These are phyloP conservation scores for Colletotrichum tropicale DNA, from an alignment of 2,329 filamentous ascomycete species.

Conservation along the genomic window DNA sequence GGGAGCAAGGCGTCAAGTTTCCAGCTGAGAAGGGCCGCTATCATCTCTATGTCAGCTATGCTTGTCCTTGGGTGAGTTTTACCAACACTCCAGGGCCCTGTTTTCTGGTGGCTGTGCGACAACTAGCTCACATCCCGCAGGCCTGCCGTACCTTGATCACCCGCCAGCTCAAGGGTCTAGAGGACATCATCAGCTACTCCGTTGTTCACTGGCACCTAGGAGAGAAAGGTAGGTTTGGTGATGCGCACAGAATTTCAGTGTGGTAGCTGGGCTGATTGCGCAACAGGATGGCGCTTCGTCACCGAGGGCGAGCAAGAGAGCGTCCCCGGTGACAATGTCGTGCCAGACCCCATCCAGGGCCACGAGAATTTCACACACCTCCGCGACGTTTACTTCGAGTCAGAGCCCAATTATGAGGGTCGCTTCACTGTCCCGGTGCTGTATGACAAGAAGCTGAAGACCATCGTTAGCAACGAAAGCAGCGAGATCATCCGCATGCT, in stretches of 20 bases:
- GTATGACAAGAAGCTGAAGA: constrained; percentile 76
- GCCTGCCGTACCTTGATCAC: constrained; percentile 88
- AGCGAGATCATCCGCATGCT: constrained; percentile 94
- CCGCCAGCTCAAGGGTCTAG: constrained; percentile 87
- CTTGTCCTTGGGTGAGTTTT: constrained; percentile 78
- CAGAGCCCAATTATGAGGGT: constrained; percentile 73
- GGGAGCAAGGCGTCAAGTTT: constrained; percentile 73
- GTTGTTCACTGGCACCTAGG: constrained; percentile 93
- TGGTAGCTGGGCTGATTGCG: background rate
- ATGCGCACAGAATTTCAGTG: background rate
- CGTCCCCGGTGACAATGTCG: constrained; percentile 63
- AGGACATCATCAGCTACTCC: constrained; percentile 79
- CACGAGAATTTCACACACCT: constrained; percentile 74
- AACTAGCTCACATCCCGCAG: constrained; percentile 25
- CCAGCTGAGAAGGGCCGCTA: constrained; percentile 89
- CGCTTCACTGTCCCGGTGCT: constrained; percentile 89
- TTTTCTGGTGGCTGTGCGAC: background rate
- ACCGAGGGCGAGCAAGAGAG: constrained; percentile 60
- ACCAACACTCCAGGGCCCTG: background rate
- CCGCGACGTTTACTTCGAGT: constrained; percentile 79
- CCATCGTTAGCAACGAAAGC: constrained; percentile 91
- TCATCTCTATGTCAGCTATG: constrained; percentile 93
- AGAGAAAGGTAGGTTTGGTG: constrained; percentile 47
- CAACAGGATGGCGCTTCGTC: constrained; percentile 82
- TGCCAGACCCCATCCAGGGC: constrained; percentile 71